Percentiles rank a stretch among this genome's conserved stretches.
phyloP scores from a whole-genome alignment of 2,329 filamentous ascomycete genomes.

The Apiospora saccharicola region DNA sequence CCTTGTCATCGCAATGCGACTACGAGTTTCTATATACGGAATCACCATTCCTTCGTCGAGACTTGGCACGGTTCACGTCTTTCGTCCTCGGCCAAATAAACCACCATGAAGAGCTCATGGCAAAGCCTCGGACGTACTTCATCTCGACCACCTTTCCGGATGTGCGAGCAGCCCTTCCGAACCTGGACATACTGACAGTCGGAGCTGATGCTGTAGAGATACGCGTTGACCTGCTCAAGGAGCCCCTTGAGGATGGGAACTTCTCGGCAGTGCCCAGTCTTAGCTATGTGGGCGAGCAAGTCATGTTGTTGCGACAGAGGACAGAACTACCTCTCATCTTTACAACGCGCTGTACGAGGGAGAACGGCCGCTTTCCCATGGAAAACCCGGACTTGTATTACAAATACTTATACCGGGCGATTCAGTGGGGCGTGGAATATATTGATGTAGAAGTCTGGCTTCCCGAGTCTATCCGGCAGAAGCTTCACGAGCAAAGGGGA shows the following conservation, averaged over 20 bases:
- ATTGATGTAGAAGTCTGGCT: conserved; percentile 90
- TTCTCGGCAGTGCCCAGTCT: conserved; percentile 76
- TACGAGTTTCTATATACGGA: conserved; percentile 88
- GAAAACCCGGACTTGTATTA: conserved; percentile 78
- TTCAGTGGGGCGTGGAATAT: conserved; percentile 90
- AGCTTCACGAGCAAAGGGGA: conserved; percentile 73
- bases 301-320: conserved; percentile 83
- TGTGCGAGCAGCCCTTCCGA: conserved; percentile 81
- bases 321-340: conserved; percentile 92
- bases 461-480: conserved; percentile 75
- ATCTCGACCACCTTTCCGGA: conserved; percentile 91
- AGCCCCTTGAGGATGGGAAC: conserved; percentile 68
- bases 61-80: conserved; percentile 80
- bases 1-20: conserved; percentile 74
- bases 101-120: conserved; percentile 78
- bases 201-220: conserved; percentile 87
- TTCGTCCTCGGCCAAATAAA: conserved; percentile 81
- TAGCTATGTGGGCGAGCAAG: conserved; percentile 84
- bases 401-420: conserved; percentile 81
- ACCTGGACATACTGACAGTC: conserved; percentile 86
- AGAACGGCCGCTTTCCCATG: conserved; percentile 88
- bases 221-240: conserved; percentile 81
- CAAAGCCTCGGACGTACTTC: conserved; percentile 81
- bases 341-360: conserved; percentile 80
- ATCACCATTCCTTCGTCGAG: conserved; percentile 74